These are phyloP conservation scores for Aspergillus baeticus DNA, from an alignment of 495 filamentous ascomycete genomes.

Conservation along the genomic window DNA sequence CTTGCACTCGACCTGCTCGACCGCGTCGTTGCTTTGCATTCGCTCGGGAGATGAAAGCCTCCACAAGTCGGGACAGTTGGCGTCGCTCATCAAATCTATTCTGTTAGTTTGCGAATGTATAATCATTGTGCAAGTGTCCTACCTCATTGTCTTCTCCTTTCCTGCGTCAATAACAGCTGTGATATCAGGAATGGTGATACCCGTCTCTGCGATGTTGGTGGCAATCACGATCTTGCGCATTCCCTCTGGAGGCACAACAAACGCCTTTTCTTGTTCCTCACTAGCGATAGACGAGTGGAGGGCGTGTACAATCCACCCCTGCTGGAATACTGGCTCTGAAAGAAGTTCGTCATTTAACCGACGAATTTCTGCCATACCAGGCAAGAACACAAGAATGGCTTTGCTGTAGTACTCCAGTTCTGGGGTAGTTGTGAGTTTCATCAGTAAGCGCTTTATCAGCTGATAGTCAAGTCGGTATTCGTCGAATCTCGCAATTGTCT, in stretches of 20 bases:
- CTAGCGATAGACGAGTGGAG: slow-evolving; percentile 94
- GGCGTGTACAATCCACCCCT: slow-evolving; percentile 75
- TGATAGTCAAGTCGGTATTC: slow-evolving; percentile 86
- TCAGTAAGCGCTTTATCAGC: slow-evolving; percentile 71
- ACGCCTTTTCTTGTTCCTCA: slow-evolving; percentile 92
- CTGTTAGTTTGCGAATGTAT: slow-evolving; percentile 2
- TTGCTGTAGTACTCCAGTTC: slow-evolving; percentile 71
- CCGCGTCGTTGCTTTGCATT: slow-evolving; percentile 94
- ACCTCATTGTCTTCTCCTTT: slow-evolving; percentile 92
- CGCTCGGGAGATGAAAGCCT: slow-evolving; percentile 89
- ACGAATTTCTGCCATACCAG: slow-evolving; percentile 91
- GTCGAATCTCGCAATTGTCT: slow-evolving; percentile 71
- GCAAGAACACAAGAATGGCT: slow-evolving; percentile 90
- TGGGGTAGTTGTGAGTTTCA: slow-evolving; percentile 66
- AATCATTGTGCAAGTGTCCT: neutral
- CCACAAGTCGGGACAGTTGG: slow-evolving; percentile 84
- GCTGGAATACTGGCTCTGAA: slow-evolving; percentile 66
- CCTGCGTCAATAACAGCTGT: slow-evolving; percentile 94
- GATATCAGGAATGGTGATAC: slow-evolving; percentile 92
- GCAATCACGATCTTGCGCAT: slow-evolving; percentile 88
- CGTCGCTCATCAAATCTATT: slow-evolving; percentile 79
- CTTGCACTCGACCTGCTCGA: slow-evolving; percentile 92
- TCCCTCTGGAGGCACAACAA: slow-evolving; percentile 77
- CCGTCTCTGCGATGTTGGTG: slow-evolving; percentile 96
- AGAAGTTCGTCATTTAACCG: slow-evolving; percentile 78